Conservation (phyloP, 805 yeast genomes). For the Yamadazyma ubonensis region DNA sequence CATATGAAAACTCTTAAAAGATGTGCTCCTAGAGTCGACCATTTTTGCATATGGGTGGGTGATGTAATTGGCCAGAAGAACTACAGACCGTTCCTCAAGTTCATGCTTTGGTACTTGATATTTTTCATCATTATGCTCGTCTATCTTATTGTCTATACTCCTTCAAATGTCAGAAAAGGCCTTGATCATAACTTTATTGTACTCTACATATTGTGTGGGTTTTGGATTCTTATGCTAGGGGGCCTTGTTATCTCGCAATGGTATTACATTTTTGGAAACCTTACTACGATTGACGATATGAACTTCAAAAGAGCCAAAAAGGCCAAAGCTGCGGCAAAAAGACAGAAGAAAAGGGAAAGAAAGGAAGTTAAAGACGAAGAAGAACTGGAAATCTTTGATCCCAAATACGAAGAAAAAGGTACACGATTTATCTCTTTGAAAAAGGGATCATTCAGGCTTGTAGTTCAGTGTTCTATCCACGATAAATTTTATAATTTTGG, state of each 20-base stretch:
- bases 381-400: no score
- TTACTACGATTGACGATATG: slow-evolving; percentile 61
- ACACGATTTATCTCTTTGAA: slow-evolving; percentile 12
- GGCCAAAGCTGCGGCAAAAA: slow-evolving; percentile 8
- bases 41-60: slow-evolving; percentile 80
- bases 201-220: slow-evolving; percentile 42
- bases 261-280: slow-evolving; percentile 45
- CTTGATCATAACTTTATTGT: slow-evolving; percentile 51
- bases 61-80: slow-evolving; percentile 67
- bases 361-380: background rate
- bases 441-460: slow-evolving; percentile 24
- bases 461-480: slow-evolving; percentile 30
- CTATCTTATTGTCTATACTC: slow-evolving; percentile 25
- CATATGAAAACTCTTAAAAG: slow-evolving; percentile 56
- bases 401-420: slow-evolving; percentile 4
- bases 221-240: slow-evolving; percentile 46
- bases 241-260: slow-evolving; percentile 45
- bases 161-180: slow-evolving; percentile 14
- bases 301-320: slow-evolving; percentile 33
- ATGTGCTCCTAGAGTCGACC: slow-evolving; percentile 80
- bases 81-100: slow-evolving; percentile 57
- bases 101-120: slow-evolving; percentile 36
- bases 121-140: slow-evolving; percentile 32
- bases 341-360: background rate
- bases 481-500: slow-evolving; percentile 42